phyloP scores from a whole-genome alignment of 345 rosid genomes.

The Durio zibethinus region DNA sequence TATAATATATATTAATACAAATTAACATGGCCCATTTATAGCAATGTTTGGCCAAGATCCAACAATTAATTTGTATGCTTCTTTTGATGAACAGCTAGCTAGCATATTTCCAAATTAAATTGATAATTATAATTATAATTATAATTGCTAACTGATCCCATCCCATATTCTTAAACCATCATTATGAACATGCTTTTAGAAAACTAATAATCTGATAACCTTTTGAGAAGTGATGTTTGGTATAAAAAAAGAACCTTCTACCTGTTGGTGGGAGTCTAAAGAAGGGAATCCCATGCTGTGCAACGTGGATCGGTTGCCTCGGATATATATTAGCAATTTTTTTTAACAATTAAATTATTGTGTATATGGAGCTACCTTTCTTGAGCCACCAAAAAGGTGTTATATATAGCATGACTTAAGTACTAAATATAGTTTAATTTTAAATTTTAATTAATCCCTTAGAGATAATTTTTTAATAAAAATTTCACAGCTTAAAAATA shows the following conservation, averaged over 20 bases:
- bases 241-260: not conserved
- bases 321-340: not conserved
- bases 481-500: no score
- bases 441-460: not conserved
- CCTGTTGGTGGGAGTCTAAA: not conserved
- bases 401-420: no score
- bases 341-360: not conserved
- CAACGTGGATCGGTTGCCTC: not conserved
- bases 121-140: no score
- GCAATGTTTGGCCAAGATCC: no score
- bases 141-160: not conserved
- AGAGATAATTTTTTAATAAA: not conserved
- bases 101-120: not conserved
- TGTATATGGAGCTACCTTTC: slow-evolving; percentile 1
- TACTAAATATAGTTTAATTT: not conserved
- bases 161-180: not conserved
- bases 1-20: no score
- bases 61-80: not conserved
- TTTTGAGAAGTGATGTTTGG: not conserved
- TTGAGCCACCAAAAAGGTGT: slow-evolving; percentile 36
- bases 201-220: not conserved
- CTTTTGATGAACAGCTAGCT: not conserved
- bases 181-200: not conserved
- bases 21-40: no score
- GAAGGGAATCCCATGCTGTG: slow-evolving; percentile 7